Base-by-base conservation (phyloP, 768 basidiomycete species). In the Boletus rubroflammeus region DNA sequence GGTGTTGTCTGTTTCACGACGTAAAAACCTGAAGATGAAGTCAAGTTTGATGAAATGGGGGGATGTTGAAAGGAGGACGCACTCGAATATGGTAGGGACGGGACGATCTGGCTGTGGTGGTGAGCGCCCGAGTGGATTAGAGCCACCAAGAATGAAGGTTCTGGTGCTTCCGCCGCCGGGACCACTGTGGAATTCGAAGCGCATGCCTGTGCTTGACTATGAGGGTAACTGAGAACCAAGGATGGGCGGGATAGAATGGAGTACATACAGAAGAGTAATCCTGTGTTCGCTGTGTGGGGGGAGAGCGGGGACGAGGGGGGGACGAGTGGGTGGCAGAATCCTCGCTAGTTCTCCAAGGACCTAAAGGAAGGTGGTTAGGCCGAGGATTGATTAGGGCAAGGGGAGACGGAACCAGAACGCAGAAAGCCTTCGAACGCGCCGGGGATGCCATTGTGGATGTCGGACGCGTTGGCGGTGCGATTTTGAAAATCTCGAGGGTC, bases 401-500 rank as follows among this genome's bases (percentile, higher is more conserved):
- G 53, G 47, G 17, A 29, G 25, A 63, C 67, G 6, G n/a, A 29
- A 64, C 60, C 13, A 3, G 57, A 57, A 84, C 86, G 60, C 2
- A 88, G 57, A 56, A 86, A 76, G 6, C 68, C 67, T 39, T 81
- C 79, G 26, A 83, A 57, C 5, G 72, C 72, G 21, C 73, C 72
- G 2, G 78, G 75, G 8, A 73, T 7, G n/a, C 61, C 67, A 10
- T 70, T 66, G 17, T 53, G 67, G 34, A 62, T 63, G 36, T 67
- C 62, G 54, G 46, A 58, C 50, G 15, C 50, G 50, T 69, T 72
- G 28, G 60, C 69, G 25, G 50, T 67, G 40, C 62, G 71, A 50
- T 71, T 71, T 35, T 79, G 78, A 65, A 86, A 90, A 38, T 78
- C 72, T 44, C 90, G 85, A 29, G 90, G 90, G 73, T 92, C 88